phyloP scores from a whole-genome alignment of 495 filamentous ascomycete species.

The Penicillium cosmopolitanum region DNA sequence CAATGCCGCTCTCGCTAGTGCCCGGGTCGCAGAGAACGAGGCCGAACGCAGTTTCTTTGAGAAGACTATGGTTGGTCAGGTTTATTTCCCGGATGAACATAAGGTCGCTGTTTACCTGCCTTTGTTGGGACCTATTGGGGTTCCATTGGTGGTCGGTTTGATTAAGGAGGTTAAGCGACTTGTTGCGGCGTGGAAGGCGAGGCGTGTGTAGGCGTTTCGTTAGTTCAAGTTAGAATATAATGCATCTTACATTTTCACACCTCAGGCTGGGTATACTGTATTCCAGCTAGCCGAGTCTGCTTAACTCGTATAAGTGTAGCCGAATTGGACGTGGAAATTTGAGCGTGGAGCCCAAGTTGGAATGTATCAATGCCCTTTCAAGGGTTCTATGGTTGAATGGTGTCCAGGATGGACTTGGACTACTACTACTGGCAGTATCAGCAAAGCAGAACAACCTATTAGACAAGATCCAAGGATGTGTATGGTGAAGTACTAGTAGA shows the following conservation, averaged over 20 bases:
- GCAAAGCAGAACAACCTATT: too few relatives aligned
- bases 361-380: too few relatives aligned
- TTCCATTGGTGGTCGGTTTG: constrained; percentile 81
- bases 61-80: constrained; percentile 97
- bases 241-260: not conserved
- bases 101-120: constrained; percentile 98
- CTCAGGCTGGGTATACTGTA: too few relatives aligned
- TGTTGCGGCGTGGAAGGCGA: constrained; percentile 41
- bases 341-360: too few relatives aligned
- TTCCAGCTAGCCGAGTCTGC: too few relatives aligned
- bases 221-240: not conserved
- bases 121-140: constrained; percentile 86
- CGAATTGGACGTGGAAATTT: too few relatives aligned
- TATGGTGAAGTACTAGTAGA: too few relatives aligned
- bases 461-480: too few relatives aligned
- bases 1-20: constrained; percentile 71
- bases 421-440: too few relatives aligned
- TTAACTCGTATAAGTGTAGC: too few relatives aligned
- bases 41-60: constrained; percentile 97
- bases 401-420: too few relatives aligned
- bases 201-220: not conserved
- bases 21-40: constrained; percentile 81
- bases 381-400: too few relatives aligned
- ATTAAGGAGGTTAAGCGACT: constrained; percentile 75
- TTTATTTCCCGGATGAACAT: constrained; percentile 97